Evolutionary conservation across 164 flowering plant species (phyloP).

Genomic region (Magnolia officinalis): DNA sequence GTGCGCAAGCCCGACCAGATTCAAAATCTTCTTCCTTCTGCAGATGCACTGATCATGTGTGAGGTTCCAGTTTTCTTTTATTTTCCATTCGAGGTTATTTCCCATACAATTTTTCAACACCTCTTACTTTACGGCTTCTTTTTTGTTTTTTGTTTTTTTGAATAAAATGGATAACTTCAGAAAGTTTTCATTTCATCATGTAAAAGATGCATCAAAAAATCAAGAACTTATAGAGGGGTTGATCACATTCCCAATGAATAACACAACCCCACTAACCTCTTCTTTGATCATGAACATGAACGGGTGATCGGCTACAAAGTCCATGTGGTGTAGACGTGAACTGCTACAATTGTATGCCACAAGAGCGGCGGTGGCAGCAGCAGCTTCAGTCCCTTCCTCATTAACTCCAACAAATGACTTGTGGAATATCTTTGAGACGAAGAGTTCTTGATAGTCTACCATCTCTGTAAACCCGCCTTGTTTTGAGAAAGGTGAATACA

Average conservation of each 20-base stretch:
- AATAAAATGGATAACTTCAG: too few relatives aligned
- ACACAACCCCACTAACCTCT: constrained; percentile 8
- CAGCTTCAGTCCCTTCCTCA: constrained; percentile 22
- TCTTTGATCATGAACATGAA: constrained; percentile 15
- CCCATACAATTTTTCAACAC: too few relatives aligned
- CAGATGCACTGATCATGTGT: too few relatives aligned
- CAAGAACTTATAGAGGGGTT: not conserved
- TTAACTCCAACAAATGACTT: constrained; percentile 9
- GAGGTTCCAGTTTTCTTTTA: too few relatives aligned
- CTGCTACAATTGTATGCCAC: not conserved
- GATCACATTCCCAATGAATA: constrained; percentile 12
- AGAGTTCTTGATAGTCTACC: not conserved
- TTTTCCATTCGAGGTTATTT: too few relatives aligned
- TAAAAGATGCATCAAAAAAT: not conserved
- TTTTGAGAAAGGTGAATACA: constrained; percentile 8
- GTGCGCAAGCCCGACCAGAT: too few relatives aligned
- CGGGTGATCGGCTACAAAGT: constrained; percentile 12
- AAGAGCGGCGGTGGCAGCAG: constrained; percentile 8
- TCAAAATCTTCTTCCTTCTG: too few relatives aligned
- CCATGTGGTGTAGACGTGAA: not conserved
- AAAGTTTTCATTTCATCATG: not conserved
- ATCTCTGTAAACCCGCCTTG: constrained; percentile 14
- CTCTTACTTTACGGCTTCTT: too few relatives aligned
- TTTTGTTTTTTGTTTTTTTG: too few relatives aligned
- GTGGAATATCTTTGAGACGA: constrained; percentile 1